Evolutionary conservation across 805 yeast genomes (phyloP), one percentile per base, ranked within the genome.

Genomic region (Teunomyces kruisii): DNA sequence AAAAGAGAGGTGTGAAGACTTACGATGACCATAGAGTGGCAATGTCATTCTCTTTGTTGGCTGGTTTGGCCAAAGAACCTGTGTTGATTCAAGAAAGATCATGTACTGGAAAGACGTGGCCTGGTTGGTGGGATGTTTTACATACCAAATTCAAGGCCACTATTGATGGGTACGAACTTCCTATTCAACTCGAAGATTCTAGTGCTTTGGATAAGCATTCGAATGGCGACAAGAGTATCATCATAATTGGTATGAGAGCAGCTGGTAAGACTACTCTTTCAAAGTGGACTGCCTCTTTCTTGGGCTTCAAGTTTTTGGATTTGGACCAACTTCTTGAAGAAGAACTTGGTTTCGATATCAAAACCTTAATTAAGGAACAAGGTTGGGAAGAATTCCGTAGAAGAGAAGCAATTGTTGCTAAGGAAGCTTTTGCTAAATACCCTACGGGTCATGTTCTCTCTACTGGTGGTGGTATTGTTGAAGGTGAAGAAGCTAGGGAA

Each of bases 1-100:
- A 65, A n/a, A 64, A 67, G 24, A 76, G 77, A 27, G 92, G 92
- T 46, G 70, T 91, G 32, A 72, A 78, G 50, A 76, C 96, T 1
- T 94, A 89, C 59, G 99, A 94, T 65, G 99, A 94, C 59, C 99
- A 94, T 65, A 81, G 99, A 59, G 97, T 94, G 24, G 99, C 99
- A 8, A 94, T 94, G 99, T 87, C 96, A 46, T 86, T 94, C 67
- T 88, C 96, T 3, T 73, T 94, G 47, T 70, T 94, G 43, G 92
- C 97, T 3, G 89, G 96, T 29, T 73, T 88, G 56, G 77, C 80
- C 40, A 61, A 67, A 37, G 73, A 71, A 3, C 83, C 87, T 1
- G 92, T 86, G 1, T 72, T 82, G 51, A 81, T 94, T 47, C 81
- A 84, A 53, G 97, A 92, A 60, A 82, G 97, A 67, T 80, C 86